Base-by-base conservation (phyloP, 306 rosid species). In the Rosa persica region DNA sequence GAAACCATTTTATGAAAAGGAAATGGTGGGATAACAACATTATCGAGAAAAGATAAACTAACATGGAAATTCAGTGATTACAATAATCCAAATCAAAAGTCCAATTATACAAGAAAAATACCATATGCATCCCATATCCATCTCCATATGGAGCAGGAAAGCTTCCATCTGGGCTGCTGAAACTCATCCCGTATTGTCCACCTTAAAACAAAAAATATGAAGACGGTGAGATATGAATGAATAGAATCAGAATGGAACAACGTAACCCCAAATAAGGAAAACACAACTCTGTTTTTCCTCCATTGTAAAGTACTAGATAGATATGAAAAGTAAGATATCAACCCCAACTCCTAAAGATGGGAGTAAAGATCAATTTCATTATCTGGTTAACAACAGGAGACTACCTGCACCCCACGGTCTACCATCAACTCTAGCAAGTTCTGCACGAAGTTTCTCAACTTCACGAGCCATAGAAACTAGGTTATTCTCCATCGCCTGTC, bases 391-490 rank as follows among this genome's bases (percentile, higher is more conserved):
- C 12, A 55, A 60, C 3, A 27, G 36, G 42, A 65, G 17, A 65
- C 5, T 90, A 93, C 98, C 97, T 77, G 89, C 90, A 76, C 90
- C 88, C 98, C 97, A 93, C 25, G 79, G 89, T 83, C 97, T 90
- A 62, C 88, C 84, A 60, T 93, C 92, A 79, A 74, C 67, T 75
- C 85, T 80, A 78, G 88, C 80, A 86, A 91, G 88, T 83, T 93
- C 97, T 70, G 97, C 95, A 54, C 93, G 97, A 20, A 93, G 83
- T 81, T 91, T 91, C 90, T 93, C 97, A 76, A 91, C 97, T 83
- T 93, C 98, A 44, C 93, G 89, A 38, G 98, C 96, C 98, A 91
- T 88, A 86, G 98, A 87, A 87, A 91, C 91, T 86, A 89, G 77
- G 82, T 87, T 91, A 78, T 87, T 93, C 87, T 91, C 97, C 98